phyloP scores from a whole-genome alignment of 169 alveolate species.

The Babesia ovata region DNA sequence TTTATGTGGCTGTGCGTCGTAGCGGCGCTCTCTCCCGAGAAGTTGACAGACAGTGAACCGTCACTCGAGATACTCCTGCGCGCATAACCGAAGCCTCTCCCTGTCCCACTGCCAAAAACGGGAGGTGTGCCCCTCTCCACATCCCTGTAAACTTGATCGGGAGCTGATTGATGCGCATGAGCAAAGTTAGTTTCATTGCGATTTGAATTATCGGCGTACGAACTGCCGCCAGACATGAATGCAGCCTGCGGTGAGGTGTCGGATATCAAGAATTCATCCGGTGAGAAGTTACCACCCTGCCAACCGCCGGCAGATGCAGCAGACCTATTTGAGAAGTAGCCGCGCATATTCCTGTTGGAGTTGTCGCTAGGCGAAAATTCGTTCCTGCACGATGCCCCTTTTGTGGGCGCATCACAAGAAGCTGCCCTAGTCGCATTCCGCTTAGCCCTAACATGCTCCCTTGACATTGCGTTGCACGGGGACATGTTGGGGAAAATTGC shows the following conservation, averaged over 20 bases:
- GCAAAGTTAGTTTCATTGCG: neutral
- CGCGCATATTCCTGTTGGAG: too few relatives aligned
- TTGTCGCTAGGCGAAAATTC: neutral
- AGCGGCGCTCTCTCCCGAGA: neutral
- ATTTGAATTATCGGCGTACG: neutral
- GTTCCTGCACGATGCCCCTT: neutral
- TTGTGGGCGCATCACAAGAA: neutral
- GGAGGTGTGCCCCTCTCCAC: neutral
- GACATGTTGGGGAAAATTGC: constrained; percentile 17
- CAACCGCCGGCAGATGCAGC: neutral
- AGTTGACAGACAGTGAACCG: neutral
- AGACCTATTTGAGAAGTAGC: neutral
- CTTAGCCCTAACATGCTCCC: constrained; percentile 4
- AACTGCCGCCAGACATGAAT: neutral
- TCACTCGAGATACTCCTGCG: neutral
- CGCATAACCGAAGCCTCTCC: neutral
- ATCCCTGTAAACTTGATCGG: neutral
- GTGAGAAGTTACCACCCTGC: too few relatives aligned
- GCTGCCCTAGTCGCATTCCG: neutral
- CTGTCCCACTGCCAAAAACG: neutral
- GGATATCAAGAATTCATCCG: neutral
- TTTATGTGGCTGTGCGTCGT: neutral
- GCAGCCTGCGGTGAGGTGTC: neutral
- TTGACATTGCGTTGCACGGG: neutral
- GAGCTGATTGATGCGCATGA: neutral